Percentiles rank a stretch among this genome's conserved stretches.
Evolutionary conservation across 2,329 filamentous ascomycete species (phyloP).

Genomic region (Colletotrichum tanaceti): DNA sequence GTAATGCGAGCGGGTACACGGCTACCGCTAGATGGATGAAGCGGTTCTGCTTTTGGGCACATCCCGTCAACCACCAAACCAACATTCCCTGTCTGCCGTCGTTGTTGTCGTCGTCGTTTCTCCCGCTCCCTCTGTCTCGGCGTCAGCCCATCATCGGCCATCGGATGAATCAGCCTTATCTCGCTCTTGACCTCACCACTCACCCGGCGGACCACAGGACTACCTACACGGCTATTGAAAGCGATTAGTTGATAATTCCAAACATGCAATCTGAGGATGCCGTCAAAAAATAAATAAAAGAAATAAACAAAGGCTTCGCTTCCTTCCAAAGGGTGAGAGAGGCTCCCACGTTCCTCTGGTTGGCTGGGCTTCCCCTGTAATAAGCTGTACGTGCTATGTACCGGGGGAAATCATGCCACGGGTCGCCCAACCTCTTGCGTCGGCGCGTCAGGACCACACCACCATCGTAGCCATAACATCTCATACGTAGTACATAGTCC

Average conservation of each 20-base stretch:
- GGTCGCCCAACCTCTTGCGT: conserved; percentile 37
- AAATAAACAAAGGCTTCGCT: conserved; percentile 16
- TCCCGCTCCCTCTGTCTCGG: conserved; percentile 8
- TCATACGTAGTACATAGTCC: conserved; percentile 36
- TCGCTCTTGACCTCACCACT: not conserved
- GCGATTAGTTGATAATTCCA: not conserved
- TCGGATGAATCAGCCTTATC: conserved; percentile 1
- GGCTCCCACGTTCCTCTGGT: conserved; percentile 25
- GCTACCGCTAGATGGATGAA: not conserved
- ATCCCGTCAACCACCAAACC: not conserved
- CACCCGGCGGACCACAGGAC: not conserved
- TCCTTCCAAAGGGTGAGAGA: conserved; percentile 6
- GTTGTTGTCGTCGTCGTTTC: conserved; percentile 9
- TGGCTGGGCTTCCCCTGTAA: conserved; percentile 35
- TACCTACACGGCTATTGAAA: not conserved
- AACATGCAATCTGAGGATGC: conserved; percentile 29
- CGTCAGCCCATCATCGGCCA: not conserved
- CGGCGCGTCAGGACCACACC: conserved; percentile 41
- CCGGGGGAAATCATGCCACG: conserved; percentile 36
- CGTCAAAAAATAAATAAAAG: conserved; percentile 19
- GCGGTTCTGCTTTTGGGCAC: not conserved
- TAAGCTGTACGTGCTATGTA: conserved; percentile 10
- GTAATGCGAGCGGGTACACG: conserved; percentile 14
- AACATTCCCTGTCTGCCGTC: not conserved
- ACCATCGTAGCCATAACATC: conserved; percentile 40